Conservation (phyloP, 768 basidiomycete genomes). For the Lyophyllum shimeji region DNA sequence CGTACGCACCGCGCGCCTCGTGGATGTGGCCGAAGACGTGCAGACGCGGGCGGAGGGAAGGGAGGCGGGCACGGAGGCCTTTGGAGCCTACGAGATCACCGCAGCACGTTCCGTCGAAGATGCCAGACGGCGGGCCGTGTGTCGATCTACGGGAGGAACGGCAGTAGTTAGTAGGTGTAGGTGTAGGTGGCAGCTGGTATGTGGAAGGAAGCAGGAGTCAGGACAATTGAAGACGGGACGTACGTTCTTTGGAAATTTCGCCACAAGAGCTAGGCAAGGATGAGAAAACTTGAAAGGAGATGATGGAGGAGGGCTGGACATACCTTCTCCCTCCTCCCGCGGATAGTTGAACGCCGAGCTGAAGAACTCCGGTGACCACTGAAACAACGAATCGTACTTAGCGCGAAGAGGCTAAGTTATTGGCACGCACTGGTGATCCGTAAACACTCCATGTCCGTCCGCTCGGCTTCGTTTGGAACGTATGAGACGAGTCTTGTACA, state of each 20-base stretch:
- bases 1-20: slow-evolving; percentile 51
- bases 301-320: neutral
- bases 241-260: slow-evolving; percentile 19
- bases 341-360: slow-evolving; percentile 56
- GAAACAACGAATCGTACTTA: neutral
- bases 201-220: neutral
- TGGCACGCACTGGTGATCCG: slow-evolving; percentile 64
- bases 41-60: slow-evolving; percentile 39
- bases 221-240: neutral
- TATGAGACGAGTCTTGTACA: slow-evolving; percentile 48
- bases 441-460: slow-evolving; percentile 60
- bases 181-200: neutral
- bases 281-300: neutral
- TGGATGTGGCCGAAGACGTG: slow-evolving; percentile 71
- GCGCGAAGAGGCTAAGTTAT: too few species aligned
- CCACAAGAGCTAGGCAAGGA: neutral
- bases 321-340: slow-evolving; percentile 35
- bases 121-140: slow-evolving; percentile 17
- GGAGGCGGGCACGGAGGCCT: slow-evolving; percentile 39
- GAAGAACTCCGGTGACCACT: slow-evolving; percentile 47
- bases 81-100: slow-evolving; percentile 50
- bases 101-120: slow-evolving; percentile 44
- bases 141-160: neutral
- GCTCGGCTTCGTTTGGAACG: slow-evolving; percentile 33
- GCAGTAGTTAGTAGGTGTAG: neutral